phyloP scores from a whole-genome alignment of 352 stramenopile species.

The Phytophthora rubi region DNA sequence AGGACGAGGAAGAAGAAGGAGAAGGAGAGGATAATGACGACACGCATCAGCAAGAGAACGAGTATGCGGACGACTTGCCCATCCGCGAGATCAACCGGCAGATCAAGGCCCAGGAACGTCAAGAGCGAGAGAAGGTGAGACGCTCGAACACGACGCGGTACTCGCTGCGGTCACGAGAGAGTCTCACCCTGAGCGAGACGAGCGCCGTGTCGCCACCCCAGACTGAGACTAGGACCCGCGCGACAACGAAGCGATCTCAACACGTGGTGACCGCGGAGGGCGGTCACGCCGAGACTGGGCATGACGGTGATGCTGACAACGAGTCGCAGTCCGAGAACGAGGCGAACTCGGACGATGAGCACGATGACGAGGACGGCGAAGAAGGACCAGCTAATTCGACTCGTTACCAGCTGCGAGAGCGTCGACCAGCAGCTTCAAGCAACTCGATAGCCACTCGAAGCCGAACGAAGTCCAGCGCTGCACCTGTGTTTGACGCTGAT shows the following conservation, averaged over 20 bases:
- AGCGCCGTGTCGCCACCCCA: slow-evolving; percentile 24
- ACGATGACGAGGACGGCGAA: slow-evolving; percentile 35
- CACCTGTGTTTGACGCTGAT: slow-evolving; percentile 21
- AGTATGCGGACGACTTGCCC: slow-evolving; percentile 54
- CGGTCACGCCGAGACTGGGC: slow-evolving; percentile 11
- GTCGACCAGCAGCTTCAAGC: slow-evolving; percentile 15
- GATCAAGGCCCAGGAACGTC: slow-evolving; percentile 54
- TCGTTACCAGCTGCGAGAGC: slow-evolving; percentile 53
- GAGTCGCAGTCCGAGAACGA: slow-evolving; percentile 45
- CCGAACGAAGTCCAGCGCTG: slow-evolving; percentile 25
- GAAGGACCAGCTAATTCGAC: slow-evolving; percentile 41
- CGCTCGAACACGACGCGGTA: slow-evolving; percentile 53
- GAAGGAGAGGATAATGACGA: slow-evolving; percentile 20
- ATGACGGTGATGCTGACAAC: slow-evolving; percentile 34
- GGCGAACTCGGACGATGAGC: slow-evolving; percentile 35
- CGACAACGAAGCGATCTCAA: slow-evolving; percentile 36
- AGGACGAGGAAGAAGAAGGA: slow-evolving; percentile 30
- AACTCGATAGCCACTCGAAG: slow-evolving; percentile 35
- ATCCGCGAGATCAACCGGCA: slow-evolving; percentile 64
- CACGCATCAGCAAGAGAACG: slow-evolving; percentile 41
- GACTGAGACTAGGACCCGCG: slow-evolving; percentile 3
- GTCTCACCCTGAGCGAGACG: slow-evolving; percentile 31
- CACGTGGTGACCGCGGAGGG: slow-evolving; percentile 33
- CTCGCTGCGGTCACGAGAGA: slow-evolving; percentile 61
- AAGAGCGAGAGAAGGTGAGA: slow-evolving; percentile 34